Evolutionary conservation across 176 grass and related monocot species (phyloP).

Genomic region (Carex littledalei): DNA sequence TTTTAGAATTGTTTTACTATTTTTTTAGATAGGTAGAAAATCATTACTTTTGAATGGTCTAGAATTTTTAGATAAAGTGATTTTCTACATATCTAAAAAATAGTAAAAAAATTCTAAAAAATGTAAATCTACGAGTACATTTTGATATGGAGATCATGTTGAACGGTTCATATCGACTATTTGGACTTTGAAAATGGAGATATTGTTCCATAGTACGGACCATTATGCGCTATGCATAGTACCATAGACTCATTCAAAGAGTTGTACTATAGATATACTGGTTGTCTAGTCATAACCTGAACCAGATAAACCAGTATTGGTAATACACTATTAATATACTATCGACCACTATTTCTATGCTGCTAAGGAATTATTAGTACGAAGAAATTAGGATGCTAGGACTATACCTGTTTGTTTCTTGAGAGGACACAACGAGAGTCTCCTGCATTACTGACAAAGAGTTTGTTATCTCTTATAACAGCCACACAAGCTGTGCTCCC

Average conservation of each 20-base stretch:
- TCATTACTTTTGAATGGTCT: too few species aligned
- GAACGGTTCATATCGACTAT: too few species aligned
- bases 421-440: slow-evolving; percentile 95
- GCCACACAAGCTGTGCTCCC: slow-evolving; percentile 94
- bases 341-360: neutral
- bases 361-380: neutral
- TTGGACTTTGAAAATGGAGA: too few species aligned
- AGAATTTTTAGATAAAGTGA: too few species aligned
- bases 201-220: too few species aligned
- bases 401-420: slow-evolving; percentile 70
- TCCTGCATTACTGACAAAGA: slow-evolving; percentile 86
- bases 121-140: too few species aligned
- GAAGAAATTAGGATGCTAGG: neutral
- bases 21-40: too few species aligned
- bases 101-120: too few species aligned
- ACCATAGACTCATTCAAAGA: neutral
- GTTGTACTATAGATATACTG: neutral
- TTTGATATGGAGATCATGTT: too few species aligned
- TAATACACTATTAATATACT: neutral
- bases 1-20: too few species aligned
- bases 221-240: too few species aligned
- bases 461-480: slow-evolving; percentile 69
- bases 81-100: too few species aligned
- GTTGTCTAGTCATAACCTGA: neutral
- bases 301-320: neutral